Evolutionary conservation across 2,329 filamentous ascomycete genomes (phyloP).

Genomic region (Hymenoscyphus scutula): DNA sequence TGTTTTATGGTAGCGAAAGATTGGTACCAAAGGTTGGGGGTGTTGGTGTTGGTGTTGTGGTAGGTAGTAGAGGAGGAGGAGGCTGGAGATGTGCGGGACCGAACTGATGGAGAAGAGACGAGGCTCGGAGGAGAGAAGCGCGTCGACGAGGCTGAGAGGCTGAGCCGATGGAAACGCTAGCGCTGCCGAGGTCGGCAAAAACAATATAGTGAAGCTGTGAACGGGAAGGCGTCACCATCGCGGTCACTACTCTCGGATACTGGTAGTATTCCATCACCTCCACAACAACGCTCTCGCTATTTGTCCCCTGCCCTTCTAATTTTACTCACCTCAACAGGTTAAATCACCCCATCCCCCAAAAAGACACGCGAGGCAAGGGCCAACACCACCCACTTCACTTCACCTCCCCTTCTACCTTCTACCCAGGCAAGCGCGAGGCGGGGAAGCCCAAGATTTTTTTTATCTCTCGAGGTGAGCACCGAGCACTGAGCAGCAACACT

Average conservation of each 20-base stretch:
- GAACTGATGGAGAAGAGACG: background rate
- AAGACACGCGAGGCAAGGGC: slow-evolving; percentile 10
- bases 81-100: slow-evolving; percentile 1
- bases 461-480: slow-evolving; percentile 30
- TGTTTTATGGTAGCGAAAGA: background rate
- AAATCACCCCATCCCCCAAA: slow-evolving; percentile 12
- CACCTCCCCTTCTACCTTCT: no score
- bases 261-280: background rate
- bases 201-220: background rate
- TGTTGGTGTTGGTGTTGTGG: background rate
- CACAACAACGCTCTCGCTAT: slow-evolving; percentile 1
- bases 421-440: slow-evolving; percentile 14
- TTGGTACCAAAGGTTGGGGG: background rate
- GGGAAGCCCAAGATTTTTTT: slow-evolving; percentile 16
- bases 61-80: background rate
- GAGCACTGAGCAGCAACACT: slow-evolving; percentile 7
- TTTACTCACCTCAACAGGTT: slow-evolving; percentile 5
- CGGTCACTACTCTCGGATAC: background rate
- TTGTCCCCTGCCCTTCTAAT: slow-evolving; percentile 21
- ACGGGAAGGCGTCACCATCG: background rate
- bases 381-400: background rate
- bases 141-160: slow-evolving; percentile 3
- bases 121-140: background rate
- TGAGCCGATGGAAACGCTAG: background rate
- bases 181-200: slow-evolving; percentile 3